A percentile compares a stretch with the other conserved stretches of the same genome.
phyloP scores from a whole-genome alignment of 2,329 filamentous ascomycete genomes.

The Colletotrichum graminicola region DNA sequence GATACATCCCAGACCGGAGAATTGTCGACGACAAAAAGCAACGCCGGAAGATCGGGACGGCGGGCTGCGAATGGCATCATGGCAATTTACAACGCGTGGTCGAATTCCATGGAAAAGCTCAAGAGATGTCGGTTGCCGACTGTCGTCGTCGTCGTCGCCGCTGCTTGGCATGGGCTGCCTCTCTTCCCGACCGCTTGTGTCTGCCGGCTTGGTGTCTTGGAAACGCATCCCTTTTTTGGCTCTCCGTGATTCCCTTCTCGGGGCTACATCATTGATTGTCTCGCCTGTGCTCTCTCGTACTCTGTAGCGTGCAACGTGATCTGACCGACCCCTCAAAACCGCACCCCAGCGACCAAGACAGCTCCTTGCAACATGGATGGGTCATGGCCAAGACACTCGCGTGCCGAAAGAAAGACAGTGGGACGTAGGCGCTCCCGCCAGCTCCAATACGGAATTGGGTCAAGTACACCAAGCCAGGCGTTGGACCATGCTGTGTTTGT shows the following conservation, averaged over 20 bases:
- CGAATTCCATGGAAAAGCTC: constrained; percentile 26
- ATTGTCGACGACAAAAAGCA: constrained; percentile 28
- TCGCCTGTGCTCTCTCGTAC: not conserved
- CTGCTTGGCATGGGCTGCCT: constrained; percentile 41
- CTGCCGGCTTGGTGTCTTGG: constrained; percentile 42
- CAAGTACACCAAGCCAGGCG: constrained; percentile 8
- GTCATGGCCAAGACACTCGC: constrained; percentile 36
- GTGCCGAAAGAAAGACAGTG: constrained; percentile 27
- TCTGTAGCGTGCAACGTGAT: constrained; percentile 14
- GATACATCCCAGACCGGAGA: constrained; percentile 17
- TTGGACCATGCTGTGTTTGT: not conserved
- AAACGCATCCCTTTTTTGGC: constrained; percentile 12
- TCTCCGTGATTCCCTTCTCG: constrained; percentile 8
- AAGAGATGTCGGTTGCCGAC: not conserved
- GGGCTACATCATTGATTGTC: constrained; percentile 15
- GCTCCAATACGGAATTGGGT: not conserved
- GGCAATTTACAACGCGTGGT: not conserved
- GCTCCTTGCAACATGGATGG: constrained; percentile 34
- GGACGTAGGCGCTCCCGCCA: constrained; percentile 25
- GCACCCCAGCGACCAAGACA: constrained; percentile 32
- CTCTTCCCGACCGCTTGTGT: constrained; percentile 38
- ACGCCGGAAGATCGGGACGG: constrained; percentile 22
- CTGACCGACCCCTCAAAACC: constrained; percentile 7
- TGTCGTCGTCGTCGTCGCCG: constrained; percentile 14
- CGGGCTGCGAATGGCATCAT: constrained; percentile 36